Evolutionary conservation across 1,284 basidiomycete species (phyloP).

Genomic region (Thecaphora thlaspeos): DNA sequence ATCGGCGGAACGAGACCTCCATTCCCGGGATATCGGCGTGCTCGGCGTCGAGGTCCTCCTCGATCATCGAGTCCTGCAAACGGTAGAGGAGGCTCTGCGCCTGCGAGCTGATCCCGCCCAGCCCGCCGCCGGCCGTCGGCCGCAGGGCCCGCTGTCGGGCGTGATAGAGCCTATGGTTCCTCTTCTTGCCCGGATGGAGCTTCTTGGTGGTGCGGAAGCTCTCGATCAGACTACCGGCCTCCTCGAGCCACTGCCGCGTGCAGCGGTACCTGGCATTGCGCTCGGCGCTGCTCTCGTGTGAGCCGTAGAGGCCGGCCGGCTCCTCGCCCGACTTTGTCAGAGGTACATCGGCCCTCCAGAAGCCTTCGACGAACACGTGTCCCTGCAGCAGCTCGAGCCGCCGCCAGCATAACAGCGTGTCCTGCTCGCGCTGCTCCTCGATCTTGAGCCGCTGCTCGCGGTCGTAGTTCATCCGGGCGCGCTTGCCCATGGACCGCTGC

Average conservation of each 20-base stretch:
- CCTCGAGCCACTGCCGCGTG: conserved; percentile 69
- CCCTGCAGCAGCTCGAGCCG: conserved; percentile 42
- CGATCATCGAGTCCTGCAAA: conserved; percentile 72
- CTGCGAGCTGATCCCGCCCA: conserved; percentile 63
- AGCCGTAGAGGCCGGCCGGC: conserved; percentile 6
- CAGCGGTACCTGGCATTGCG: conserved; percentile 48
- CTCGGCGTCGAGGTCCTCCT: conserved; percentile 49
- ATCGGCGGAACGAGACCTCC: conserved; percentile 38
- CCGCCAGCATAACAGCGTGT: conserved; percentile 42
- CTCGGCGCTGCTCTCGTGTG: conserved; percentile 9
- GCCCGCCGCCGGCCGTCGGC: conserved; percentile 14
- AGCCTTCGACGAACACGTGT: conserved; percentile 42
- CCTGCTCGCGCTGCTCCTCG: conserved; percentile 49
- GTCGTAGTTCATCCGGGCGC: conserved; percentile 24
- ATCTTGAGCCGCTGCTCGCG: conserved; percentile 32
- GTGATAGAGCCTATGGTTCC: conserved; percentile 8
- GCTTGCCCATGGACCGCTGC: conserved; percentile 10
- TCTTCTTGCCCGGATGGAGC: conserved; percentile 11
- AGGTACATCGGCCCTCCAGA: conserved; percentile 45
- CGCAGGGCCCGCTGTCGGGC: conserved; percentile 10
- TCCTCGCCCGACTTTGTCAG: conserved; percentile 29
- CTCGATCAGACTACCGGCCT: conserved; percentile 81
- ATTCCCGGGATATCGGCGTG: conserved; percentile 36
- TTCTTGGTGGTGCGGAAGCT: conserved; percentile 75
- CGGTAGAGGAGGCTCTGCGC: conserved; percentile 74